These are phyloP conservation scores for Amylocarpus encephaloides DNA, from an alignment of 2,329 filamentous ascomycete genomes.

Conservation along the genomic window DNA sequence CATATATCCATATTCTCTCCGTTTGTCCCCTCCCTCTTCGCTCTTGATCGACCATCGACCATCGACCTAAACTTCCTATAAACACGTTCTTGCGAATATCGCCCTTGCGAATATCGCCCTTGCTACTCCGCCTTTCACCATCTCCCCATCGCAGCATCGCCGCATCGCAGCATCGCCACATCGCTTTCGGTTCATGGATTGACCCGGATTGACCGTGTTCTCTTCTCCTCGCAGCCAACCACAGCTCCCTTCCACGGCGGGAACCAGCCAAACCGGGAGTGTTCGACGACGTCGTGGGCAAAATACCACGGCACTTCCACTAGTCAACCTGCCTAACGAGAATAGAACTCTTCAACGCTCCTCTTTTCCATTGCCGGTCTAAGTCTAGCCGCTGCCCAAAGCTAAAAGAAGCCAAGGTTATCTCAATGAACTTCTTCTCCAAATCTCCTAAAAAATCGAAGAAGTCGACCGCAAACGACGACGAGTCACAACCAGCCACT, in stretches of 20 bases:
- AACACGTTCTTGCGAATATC: background rate
- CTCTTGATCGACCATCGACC: background rate
- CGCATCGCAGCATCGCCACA: background rate
- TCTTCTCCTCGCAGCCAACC: conserved; percentile 4
- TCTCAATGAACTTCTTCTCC: conserved; percentile 32
- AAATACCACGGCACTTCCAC: background rate
- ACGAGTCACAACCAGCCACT: conserved; percentile 14
- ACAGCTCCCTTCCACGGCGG: conserved; percentile 1
- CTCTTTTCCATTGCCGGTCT: background rate
- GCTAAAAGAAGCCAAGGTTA: background rate
- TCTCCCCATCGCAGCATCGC: background rate
- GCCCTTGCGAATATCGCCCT: background rate
- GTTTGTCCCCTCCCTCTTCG: background rate
- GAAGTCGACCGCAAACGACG: conserved; percentile 25
- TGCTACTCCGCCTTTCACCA: background rate
- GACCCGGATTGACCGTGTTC: no score
- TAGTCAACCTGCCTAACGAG: background rate
- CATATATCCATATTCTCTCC: background rate
- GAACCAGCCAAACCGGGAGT: conserved; percentile 1
- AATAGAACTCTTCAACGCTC: background rate
- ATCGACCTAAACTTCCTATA: no score
- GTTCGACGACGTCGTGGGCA: background rate
- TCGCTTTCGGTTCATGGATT: background rate
- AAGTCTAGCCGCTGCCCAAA: background rate
- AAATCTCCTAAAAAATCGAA: conserved; percentile 32